These are phyloP conservation scores for Mycosphaerella arachidis DNA, from an alignment of 2,329 filamentous ascomycete genomes.

Conservation along the genomic window DNA sequence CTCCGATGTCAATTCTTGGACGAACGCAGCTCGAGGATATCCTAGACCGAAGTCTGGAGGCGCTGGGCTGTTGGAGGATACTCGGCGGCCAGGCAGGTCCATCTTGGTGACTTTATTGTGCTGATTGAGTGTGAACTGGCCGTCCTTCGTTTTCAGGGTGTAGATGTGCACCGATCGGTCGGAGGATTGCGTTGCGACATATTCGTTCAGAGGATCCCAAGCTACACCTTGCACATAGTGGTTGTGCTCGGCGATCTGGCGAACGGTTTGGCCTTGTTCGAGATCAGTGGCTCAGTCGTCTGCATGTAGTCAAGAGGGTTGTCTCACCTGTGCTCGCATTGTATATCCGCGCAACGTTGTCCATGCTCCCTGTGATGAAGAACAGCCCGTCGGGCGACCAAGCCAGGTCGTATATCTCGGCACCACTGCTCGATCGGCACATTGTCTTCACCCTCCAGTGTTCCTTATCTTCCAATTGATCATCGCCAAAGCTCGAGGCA, in stretches of 20 bases:
- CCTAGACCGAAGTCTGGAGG: constrained; percentile 69
- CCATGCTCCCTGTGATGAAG: constrained; percentile 99
- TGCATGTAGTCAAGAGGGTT: background rate
- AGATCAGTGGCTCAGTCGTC: constrained; percentile 17
- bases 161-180: constrained; percentile 98
- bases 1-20: constrained; percentile 51
- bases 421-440: constrained; percentile 81
- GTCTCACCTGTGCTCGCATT: constrained; percentile 77
- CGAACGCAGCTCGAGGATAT: constrained; percentile 54
- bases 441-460: constrained; percentile 96
- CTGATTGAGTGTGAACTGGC: constrained; percentile 78
- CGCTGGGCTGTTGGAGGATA: constrained; percentile 87
- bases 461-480: constrained; percentile 87
- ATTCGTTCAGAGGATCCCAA: constrained; percentile 98
- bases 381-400: constrained; percentile 97
- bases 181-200: constrained; percentile 95
- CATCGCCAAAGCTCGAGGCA: constrained; percentile 66
- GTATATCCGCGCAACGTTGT: constrained; percentile 96
- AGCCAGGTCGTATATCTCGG: constrained; percentile 95
- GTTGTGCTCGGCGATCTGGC: constrained; percentile 94
- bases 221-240: constrained; percentile 98
- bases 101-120: constrained; percentile 81
- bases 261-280: constrained; percentile 59
- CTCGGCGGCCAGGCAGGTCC: constrained; percentile 84
- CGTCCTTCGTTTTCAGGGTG: constrained; percentile 91